Evolutionary conservation across 371 early-diverging fungal species (phyloP).

Genomic region (Mucor ambiguus): DNA sequence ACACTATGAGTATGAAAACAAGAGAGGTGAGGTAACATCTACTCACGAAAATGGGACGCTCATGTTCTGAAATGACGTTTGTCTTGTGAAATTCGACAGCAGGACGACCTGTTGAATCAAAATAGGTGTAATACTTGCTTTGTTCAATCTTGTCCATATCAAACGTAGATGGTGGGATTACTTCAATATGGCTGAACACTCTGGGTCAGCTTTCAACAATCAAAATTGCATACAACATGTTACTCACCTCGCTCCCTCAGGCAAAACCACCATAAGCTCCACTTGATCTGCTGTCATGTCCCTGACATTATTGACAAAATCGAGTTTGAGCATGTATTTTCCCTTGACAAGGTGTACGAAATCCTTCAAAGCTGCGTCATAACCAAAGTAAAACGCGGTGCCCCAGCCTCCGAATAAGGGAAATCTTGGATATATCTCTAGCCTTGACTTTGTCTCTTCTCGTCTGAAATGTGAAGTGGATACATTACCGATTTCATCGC

Average conservation of each 20-base stretch:
- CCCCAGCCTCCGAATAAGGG: slow-evolving; percentile 95
- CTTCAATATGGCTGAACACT: slow-evolving; percentile 49
- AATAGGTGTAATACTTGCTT: slow-evolving; percentile 55
- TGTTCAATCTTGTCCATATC: slow-evolving; percentile 46
- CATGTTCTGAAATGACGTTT: slow-evolving; percentile 64
- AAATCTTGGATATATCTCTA: slow-evolving; percentile 84
- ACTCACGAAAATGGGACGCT: slow-evolving; percentile 37
- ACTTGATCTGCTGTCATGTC: slow-evolving; percentile 65
- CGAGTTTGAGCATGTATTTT: slow-evolving; percentile 63
- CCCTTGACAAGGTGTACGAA: slow-evolving; percentile 46
- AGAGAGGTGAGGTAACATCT: no score
- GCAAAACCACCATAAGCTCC: slow-evolving; percentile 75
- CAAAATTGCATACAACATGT: background rate
- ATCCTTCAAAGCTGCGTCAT: slow-evolving; percentile 64
- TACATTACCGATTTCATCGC: slow-evolving; percentile 96
- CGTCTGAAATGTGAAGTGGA: slow-evolving; percentile 79
- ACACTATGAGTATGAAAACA: no score
- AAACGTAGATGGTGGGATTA: slow-evolving; percentile 48
- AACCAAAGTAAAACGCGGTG: slow-evolving; percentile 91
- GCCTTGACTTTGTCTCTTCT: slow-evolving; percentile 45
- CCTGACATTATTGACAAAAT: slow-evolving; percentile 65
- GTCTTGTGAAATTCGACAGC: slow-evolving; percentile 55
- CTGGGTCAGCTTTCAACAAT: background rate
- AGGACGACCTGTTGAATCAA: slow-evolving; percentile 73
- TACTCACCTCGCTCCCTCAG: slow-evolving; percentile 87